Percentiles rank a stretch among this genome's conserved stretches.
Conservation (phyloP, 768 basidiomycete species). For the Agaricus bisporus region DNA sequence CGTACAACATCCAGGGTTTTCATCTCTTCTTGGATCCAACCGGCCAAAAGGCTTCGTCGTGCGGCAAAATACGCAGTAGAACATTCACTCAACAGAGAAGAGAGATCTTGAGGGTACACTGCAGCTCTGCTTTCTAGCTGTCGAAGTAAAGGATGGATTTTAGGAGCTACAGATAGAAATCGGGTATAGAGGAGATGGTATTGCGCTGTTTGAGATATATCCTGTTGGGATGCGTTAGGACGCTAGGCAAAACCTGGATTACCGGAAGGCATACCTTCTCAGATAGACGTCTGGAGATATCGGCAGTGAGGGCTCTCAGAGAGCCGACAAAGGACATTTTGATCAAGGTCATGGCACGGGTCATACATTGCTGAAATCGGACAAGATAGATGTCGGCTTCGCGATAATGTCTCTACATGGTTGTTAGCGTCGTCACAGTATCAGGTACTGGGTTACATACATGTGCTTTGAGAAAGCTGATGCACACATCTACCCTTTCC, state of each 20-base stretch:
- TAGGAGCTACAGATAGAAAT: constrained; percentile 65
- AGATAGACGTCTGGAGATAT: constrained; percentile 66
- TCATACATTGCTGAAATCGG: constrained; percentile 97
- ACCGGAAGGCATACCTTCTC: constrained; percentile 51
- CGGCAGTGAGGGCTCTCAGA: constrained; percentile 69
- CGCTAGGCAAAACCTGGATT: neutral
- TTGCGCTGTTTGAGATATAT: constrained; percentile 75
- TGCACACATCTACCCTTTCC: constrained; percentile 89
- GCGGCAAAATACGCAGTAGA: constrained; percentile 77
- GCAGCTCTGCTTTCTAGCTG: constrained; percentile 80
- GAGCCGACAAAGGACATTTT: constrained; percentile 94
- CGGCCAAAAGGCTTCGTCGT: constrained; percentile 66
- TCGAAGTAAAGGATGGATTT: constrained; percentile 70
- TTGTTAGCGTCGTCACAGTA: neutral
- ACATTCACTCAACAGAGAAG: constrained; percentile 78
- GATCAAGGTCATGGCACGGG: constrained; percentile 95
- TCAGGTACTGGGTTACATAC: constrained; percentile 40
- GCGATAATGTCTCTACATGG: constrained; percentile 71
- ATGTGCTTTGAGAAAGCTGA: constrained; percentile 82
- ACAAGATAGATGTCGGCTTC: constrained; percentile 95
- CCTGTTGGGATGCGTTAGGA: constrained; percentile 29
- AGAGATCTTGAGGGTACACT: constrained; percentile 79
- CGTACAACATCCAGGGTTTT: constrained; percentile 70
- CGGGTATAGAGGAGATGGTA: constrained; percentile 87
- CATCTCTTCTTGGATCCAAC: constrained; percentile 76